These are phyloP conservation scores for Medicago ruthenica DNA, from an alignment of 306 rosid genomes.

Conservation along the genomic window DNA sequence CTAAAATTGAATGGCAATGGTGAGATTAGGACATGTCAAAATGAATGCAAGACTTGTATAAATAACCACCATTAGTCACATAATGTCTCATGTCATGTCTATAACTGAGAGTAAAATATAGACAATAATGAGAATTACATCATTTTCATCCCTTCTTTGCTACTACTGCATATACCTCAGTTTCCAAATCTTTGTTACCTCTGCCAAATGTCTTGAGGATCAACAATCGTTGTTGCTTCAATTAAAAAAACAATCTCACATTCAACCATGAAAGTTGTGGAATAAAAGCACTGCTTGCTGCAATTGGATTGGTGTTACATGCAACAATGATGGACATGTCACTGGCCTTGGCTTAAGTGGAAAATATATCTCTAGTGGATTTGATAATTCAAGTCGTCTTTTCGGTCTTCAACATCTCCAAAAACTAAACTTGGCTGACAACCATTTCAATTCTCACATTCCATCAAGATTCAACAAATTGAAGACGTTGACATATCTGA, in stretches of 20 bases:
- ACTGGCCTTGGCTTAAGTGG: constrained; percentile 28
- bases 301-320: constrained; percentile 54
- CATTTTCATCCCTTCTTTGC: background rate
- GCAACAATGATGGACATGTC: constrained; percentile 37
- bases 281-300: constrained; percentile 31
- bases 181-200: no score
- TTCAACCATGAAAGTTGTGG: accelerated
- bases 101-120: background rate
- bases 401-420: background rate
- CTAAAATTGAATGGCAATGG: no score
- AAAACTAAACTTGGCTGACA: constrained; percentile 25
- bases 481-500: constrained; percentile 29
- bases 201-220: constrained; percentile 36
- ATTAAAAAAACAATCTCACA: constrained; percentile 36
- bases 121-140: background rate
- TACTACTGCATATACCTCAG: background rate
- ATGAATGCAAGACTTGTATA: no score
- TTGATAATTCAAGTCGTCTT: background rate
- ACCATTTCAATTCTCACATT: background rate
- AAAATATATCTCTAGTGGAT: constrained; percentile 17
- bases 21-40: no score
- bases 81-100: no score
- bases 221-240: constrained; percentile 45
- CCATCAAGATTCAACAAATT: constrained; percentile 40
- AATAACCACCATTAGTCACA: background rate